Evolutionary conservation across 164 flowering plant genomes (phyloP).

Genomic region (Berberis vulgaris): DNA sequence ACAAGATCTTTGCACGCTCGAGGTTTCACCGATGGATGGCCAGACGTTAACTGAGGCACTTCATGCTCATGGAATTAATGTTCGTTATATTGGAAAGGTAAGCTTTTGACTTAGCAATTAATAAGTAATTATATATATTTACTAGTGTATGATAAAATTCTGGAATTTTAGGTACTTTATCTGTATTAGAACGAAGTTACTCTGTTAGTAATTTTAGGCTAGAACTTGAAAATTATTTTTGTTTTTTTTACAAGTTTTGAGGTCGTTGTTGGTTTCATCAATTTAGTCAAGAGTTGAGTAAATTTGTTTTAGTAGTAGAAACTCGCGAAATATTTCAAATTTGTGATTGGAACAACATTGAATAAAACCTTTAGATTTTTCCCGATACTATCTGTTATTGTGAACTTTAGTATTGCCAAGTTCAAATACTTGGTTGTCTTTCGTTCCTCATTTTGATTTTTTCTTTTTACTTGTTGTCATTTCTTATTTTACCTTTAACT

Average conservation of each 20-base stretch:
- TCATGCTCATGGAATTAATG: constrained; percentile 97
- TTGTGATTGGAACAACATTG: too few species aligned
- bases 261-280: too few species aligned
- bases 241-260: too few species aligned
- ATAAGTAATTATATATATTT: too few species aligned
- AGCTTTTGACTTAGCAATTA: constrained; percentile 9
- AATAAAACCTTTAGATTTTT: too few species aligned
- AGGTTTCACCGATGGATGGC: constrained; percentile 99
- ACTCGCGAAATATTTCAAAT: too few species aligned
- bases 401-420: too few species aligned
- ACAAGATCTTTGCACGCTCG: constrained; percentile 90
- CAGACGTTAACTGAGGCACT: constrained; percentile 97
- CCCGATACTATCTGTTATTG: too few species aligned
- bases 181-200: neutral
- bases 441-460: neutral
- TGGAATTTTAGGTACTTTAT: neutral
- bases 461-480: neutral
- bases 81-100: constrained; percentile 94
- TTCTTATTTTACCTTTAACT: neutral
- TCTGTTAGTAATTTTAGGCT: too few species aligned
- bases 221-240: too few species aligned
- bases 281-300: too few species aligned
- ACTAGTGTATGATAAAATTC: neutral
- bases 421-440: neutral
- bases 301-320: too few species aligned